Conservation (phyloP, 805 yeast species). For the Candida piceae region DNA sequence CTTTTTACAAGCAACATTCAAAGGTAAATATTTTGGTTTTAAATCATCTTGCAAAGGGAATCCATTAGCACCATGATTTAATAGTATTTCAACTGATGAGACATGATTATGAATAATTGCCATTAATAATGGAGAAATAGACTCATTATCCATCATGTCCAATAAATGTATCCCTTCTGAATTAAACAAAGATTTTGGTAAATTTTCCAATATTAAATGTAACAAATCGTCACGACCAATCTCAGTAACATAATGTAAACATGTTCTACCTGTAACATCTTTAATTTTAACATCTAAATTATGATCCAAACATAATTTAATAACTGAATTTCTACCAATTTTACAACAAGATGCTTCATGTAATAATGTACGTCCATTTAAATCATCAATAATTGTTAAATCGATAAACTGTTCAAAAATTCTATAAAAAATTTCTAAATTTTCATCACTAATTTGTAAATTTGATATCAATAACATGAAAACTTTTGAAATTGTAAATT, state of each 20-base stretch:
- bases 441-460: constrained; percentile 59
- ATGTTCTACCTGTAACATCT: constrained; percentile 72
- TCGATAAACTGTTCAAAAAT: constrained; percentile 54
- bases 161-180: no score
- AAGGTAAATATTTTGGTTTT: constrained; percentile 63
- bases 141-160: constrained; percentile 61
- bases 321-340: constrained; percentile 21
- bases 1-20: constrained; percentile 83
- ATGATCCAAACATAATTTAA: constrained; percentile 22
- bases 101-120: constrained; percentile 69
- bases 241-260: constrained; percentile 83
- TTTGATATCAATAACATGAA: constrained; percentile 66
- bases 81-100: constrained; percentile 45
- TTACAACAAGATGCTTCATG: constrained; percentile 54
- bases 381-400: constrained; percentile 61
- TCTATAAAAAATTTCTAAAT: constrained; percentile 44
- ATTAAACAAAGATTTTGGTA: no score
- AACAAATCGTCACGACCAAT: constrained; percentile 44
- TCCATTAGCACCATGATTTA: constrained; percentile 45
- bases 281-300: constrained; percentile 30
- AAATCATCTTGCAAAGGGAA: constrained; percentile 43
- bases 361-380: constrained; percentile 65
- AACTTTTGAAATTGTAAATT: constrained; percentile 56
- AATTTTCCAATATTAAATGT: constrained; percentile 30
- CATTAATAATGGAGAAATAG: constrained; percentile 76